These are phyloP conservation scores for Mycena latifolia DNA, from an alignment of 768 basidiomycete species.

Conservation along the genomic window DNA sequence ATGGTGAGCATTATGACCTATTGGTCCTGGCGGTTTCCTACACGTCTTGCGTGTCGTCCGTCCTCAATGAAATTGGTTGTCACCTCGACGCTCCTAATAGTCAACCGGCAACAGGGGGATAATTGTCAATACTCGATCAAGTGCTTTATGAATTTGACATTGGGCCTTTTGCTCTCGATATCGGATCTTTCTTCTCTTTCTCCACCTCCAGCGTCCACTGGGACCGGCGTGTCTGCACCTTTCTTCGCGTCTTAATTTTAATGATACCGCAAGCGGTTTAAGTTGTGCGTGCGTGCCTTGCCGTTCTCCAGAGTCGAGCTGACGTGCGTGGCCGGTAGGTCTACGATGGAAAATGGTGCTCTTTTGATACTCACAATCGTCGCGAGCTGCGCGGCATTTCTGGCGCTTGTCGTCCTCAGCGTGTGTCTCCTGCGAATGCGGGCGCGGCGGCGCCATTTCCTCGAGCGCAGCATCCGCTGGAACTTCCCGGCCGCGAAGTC, in stretches of 20 bases:
- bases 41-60: too few species aligned
- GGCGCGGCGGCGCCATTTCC: slow-evolving; percentile 5
- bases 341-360: not conserved
- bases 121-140: too few species aligned
- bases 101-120: too few species aligned
- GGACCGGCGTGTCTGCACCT: not conserved
- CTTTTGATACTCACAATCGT: slow-evolving; percentile 8
- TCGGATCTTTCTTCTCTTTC: not conserved
- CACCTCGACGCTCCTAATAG: too few species aligned
- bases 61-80: too few species aligned
- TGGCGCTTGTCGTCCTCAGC: not conserved
- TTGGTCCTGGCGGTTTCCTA: too few species aligned
- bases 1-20: too few species aligned
- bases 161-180: too few species aligned
- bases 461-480: slow-evolving; percentile 8
- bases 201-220: not conserved
- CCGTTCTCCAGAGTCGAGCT: not conserved
- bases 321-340: not conserved
- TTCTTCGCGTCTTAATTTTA: not conserved
- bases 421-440: not conserved
- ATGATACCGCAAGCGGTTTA: slow-evolving; percentile 17
- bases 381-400: not conserved
- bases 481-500: slow-evolving; percentile 6
- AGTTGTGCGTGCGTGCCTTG: not conserved
- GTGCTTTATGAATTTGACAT: too few species aligned